Percentiles rank a stretch among this genome's conserved stretches.
Evolutionary conservation across 2,329 filamentous ascomycete species (phyloP).

Genomic region (Curvularia hawaiiensis): DNA sequence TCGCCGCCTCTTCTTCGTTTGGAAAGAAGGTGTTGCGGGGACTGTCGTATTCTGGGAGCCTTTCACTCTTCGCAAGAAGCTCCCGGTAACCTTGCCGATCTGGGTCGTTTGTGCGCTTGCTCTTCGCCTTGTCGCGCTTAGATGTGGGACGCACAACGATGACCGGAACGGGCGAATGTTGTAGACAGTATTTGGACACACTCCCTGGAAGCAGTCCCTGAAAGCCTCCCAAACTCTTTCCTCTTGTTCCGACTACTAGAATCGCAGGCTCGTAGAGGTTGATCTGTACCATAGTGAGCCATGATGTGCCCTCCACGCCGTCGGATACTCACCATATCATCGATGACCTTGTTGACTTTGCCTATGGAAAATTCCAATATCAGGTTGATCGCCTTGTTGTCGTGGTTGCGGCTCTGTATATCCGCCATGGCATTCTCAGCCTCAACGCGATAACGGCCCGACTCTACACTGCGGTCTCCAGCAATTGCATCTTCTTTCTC

Average conservation of each 20-base stretch:
- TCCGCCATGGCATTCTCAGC: slow-evolving; percentile 75
- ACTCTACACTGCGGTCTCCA: slow-evolving; percentile 64
- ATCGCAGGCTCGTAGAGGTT: slow-evolving; percentile 90
- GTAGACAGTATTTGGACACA: slow-evolving; percentile 92
- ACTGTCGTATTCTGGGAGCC: slow-evolving; percentile 56
- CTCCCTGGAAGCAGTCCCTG: slow-evolving; percentile 86
- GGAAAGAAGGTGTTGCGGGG: slow-evolving; percentile 54
- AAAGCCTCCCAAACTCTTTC: slow-evolving; percentile 81
- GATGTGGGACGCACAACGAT: slow-evolving; percentile 88
- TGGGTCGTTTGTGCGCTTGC: slow-evolving; percentile 80
- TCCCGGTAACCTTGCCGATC: slow-evolving; percentile 75
- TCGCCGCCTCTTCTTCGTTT: slow-evolving; percentile 52
- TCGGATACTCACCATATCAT: slow-evolving; percentile 74
- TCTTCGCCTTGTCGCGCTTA: slow-evolving; percentile 88
- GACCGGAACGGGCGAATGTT: slow-evolving; percentile 90
- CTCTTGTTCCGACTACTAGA: slow-evolving; percentile 86
- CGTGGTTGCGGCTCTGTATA: slow-evolving; percentile 79
- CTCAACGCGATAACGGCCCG: slow-evolving; percentile 75
- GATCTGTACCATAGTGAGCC: slow-evolving; percentile 62
- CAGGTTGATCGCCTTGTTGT: slow-evolving; percentile 83
- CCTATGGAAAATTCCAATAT: slow-evolving; percentile 87
- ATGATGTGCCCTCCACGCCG: background rate
- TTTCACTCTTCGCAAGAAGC: slow-evolving; percentile 72
- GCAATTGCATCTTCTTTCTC: slow-evolving; percentile 79
- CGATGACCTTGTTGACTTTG: slow-evolving; percentile 88